These are phyloP conservation scores for Exophiala bonariae DNA, from an alignment of 2,329 filamentous ascomycete genomes.

Conservation along the genomic window DNA sequence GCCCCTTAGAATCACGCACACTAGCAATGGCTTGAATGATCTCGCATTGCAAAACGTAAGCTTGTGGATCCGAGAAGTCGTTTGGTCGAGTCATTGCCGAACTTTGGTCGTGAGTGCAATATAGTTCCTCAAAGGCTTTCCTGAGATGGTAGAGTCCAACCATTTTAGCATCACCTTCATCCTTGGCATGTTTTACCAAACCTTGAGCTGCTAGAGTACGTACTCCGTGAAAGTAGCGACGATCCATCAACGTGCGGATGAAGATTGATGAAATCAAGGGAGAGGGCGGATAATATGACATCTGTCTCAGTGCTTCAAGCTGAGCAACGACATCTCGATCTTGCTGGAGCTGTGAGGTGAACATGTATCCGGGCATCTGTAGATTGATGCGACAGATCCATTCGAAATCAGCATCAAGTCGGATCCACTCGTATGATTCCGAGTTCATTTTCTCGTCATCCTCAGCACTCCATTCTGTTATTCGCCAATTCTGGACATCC, in stretches of 20 bases:
- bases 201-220: conserved; percentile 79
- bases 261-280: conserved; percentile 86
- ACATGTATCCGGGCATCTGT: conserved; percentile 94
- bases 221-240: conserved; percentile 90
- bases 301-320: conserved; percentile 71
- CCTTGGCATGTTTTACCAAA: conserved; percentile 72
- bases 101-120: conserved; percentile 67
- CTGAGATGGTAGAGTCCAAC: conserved; percentile 82
- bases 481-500: conserved; percentile 78
- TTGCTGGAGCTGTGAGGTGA: conserved; percentile 93
- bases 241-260: conserved; percentile 84
- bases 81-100: conserved; percentile 82
- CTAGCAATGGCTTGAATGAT: conserved; percentile 79
- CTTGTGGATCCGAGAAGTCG: conserved; percentile 82
- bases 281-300: conserved; percentile 67
- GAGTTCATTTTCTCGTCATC: conserved; percentile 90
- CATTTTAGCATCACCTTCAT: conserved; percentile 61
- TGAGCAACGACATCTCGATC: conserved; percentile 95
- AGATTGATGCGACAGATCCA: conserved; percentile 84
- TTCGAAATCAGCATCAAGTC: conserved; percentile 96
- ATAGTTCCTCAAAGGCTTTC: conserved; percentile 83
- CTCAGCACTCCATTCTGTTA: conserved; percentile 86
- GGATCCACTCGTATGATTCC: conserved; percentile 98
- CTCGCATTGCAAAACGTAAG: conserved; percentile 80
- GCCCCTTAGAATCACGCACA: conserved; percentile 72